Conservation (phyloP, 305 asterid genomes). For the Fraxinus paxiana region DNA sequence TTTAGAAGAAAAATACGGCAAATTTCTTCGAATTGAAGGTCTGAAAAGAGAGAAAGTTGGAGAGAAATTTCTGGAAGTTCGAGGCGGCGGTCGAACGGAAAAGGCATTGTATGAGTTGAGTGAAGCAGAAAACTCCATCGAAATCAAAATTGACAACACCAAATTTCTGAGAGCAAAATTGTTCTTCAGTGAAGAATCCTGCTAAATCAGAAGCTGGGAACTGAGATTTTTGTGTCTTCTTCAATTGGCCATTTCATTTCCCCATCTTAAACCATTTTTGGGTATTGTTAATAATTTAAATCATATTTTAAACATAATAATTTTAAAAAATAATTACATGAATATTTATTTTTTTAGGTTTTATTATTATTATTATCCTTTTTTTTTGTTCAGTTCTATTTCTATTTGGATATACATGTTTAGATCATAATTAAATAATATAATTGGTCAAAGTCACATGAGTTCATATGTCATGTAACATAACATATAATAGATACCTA, state of each 20-base stretch:
- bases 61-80: slow-evolving; percentile 36
- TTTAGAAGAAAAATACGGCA: slow-evolving; percentile 17
- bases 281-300: not conserved
- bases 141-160: not conserved
- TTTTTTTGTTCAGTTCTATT: too few species aligned
- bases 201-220: not conserved
- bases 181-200: not conserved
- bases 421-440: too few species aligned
- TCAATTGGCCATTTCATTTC: not conserved
- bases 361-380: too few species aligned
- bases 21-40: slow-evolving; percentile 21
- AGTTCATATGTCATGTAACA: too few species aligned
- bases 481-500: too few species aligned
- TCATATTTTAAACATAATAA: too few species aligned
- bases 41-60: slow-evolving; percentile 24
- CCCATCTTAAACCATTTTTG: not conserved
- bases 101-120: slow-evolving; percentile 31
- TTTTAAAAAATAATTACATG: too few species aligned
- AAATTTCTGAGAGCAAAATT: not conserved
- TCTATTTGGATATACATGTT: too few species aligned
- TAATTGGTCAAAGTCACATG: too few species aligned
- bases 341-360: too few species aligned
- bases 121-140: slow-evolving; percentile 19
- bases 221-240: not conserved
- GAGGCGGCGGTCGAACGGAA: slow-evolving; percentile 26